A percentile compares a stretch with the other conserved stretches of the same genome.
These are phyloP conservation scores for Emericellopsis cladophorae DNA, from an alignment of 2,329 filamentous ascomycete genomes.

Conservation along the genomic window DNA sequence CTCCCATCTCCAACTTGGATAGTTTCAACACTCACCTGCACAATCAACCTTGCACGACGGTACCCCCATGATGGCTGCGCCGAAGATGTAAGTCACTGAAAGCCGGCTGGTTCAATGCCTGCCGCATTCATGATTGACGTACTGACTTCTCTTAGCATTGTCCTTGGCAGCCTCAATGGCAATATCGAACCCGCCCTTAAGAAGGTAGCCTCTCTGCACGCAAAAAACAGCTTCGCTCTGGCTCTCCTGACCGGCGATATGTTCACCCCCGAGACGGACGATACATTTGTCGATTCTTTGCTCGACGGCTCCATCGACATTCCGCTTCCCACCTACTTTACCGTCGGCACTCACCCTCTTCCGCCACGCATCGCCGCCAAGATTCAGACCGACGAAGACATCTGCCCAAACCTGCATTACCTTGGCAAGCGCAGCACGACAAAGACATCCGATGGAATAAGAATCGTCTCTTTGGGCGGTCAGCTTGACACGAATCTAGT, in stretches of 20 bases:
- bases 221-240: conserved; percentile 80
- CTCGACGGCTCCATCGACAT: conserved; percentile 61
- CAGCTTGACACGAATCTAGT: conserved; percentile 48
- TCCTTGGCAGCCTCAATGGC: conserved; percentile 74
- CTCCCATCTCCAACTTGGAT: neutral
- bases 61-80: conserved; percentile 25
- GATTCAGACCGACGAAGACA: conserved; percentile 57
- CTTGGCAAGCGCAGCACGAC: conserved; percentile 77
- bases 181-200: conserved; percentile 62
- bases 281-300: conserved; percentile 48
- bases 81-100: conserved; percentile 29
- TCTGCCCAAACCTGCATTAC: conserved; percentile 86
- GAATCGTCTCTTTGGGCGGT: conserved; percentile 79
- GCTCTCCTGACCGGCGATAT: conserved; percentile 77
- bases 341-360: conserved; percentile 60
- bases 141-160: conserved; percentile 40
- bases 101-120: neutral
- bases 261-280: conserved; percentile 51
- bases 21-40: conserved; percentile 4
- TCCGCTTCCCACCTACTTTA: conserved; percentile 83
- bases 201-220: conserved; percentile 69
- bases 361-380: conserved; percentile 60
- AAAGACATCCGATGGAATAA: conserved; percentile 81
- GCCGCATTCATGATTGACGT: neutral
- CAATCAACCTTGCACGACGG: conserved; percentile 1